Base-by-base conservation (phyloP, 106 monocot species). In the Triglochin maritima region DNA sequence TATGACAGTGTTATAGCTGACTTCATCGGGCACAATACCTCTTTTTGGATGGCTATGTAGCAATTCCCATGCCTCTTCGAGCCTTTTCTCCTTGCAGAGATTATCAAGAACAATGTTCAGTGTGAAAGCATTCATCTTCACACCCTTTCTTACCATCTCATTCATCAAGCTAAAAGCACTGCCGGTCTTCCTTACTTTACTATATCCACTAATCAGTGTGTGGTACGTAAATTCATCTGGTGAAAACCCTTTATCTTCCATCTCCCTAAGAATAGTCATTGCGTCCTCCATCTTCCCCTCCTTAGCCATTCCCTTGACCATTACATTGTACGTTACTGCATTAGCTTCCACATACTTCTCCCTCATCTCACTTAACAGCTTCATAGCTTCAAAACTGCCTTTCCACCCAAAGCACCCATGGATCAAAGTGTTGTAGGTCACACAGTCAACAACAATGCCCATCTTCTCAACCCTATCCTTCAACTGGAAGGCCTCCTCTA, bases 41-140 rank as follows among this genome's bases (percentile, higher is more conserved):
- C 96, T 66, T 63, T 77, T 91, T 6, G 88, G 83, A 2, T 85
- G 84, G 57, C 82, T 80, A 17, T 72, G 66, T 5, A 98, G 63
- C 75, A 98, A 73, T 59, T 79, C 79, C 14, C 80, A 71, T 12
- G 96, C 96, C 54, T 86, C 80, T 4, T 76, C 66, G 50, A 84
- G 74, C 64, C 77, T 83, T 55, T 84, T 91, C 59, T 84, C 79
- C 71, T 84, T 88, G 64, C 96, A 98, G 0, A 98, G 76, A 63
- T 72, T 78, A 12, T 72, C 58, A 3, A 98, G 49, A 49, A 98
- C 78, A 54, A 80, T 82, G 69, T 98, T 98, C 14, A 98, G 79
- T 29, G 91, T 86, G 64, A 88, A 80, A 52, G 86, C 91, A 49
- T 98, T 91, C 96, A 98, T 80, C 76, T 86, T 98, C 47, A 91